Percentiles rank a stretch among this genome's conserved stretches.
phyloP scores from a whole-genome alignment of 1,284 basidiomycete genomes.

The Trametes hirsuta region DNA sequence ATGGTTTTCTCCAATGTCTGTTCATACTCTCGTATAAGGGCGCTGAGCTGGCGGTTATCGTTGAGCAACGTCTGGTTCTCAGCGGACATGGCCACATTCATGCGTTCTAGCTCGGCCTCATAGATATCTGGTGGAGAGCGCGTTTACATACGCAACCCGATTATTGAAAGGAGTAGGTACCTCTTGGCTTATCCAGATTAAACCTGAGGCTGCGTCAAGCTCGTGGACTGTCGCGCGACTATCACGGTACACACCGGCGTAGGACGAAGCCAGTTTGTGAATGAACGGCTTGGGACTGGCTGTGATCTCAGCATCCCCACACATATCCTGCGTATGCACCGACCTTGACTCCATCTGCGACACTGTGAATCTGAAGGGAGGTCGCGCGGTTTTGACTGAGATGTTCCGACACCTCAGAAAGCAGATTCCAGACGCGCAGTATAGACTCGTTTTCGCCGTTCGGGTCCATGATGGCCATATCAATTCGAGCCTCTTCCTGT shows the following conservation, averaged over 20 bases:
- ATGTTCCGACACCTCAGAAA: slow-evolving; percentile 84
- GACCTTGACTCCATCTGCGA: slow-evolving; percentile 84
- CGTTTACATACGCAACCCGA: background rate
- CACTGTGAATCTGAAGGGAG: slow-evolving; percentile 58
- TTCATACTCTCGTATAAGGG: slow-evolving; percentile 94
- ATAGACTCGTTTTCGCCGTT: slow-evolving; percentile 55
- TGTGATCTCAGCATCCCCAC: background rate
- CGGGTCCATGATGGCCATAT: slow-evolving; percentile 44
- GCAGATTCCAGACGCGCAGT: slow-evolving; percentile 70
- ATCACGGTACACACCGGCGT: slow-evolving; percentile 57
- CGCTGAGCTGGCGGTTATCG: slow-evolving; percentile 94
- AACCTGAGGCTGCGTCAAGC: slow-evolving; percentile 51
- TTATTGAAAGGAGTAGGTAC: slow-evolving; percentile 41
- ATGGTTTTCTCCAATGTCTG: slow-evolving; percentile 95
- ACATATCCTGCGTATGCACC: slow-evolving; percentile 21
- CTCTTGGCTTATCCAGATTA: slow-evolving; percentile 90
- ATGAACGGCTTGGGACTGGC: slow-evolving; percentile 65
- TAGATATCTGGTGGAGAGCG: slow-evolving; percentile 72
- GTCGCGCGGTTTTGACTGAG: slow-evolving; percentile 76
- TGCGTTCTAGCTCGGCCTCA: slow-evolving; percentile 89
- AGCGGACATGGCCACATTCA: slow-evolving; percentile 79
- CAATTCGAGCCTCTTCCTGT: background rate
- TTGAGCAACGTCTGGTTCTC: slow-evolving; percentile 91
- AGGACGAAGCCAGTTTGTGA: slow-evolving; percentile 91
- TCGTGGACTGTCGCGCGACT: background rate